A percentile compares a stretch with the other conserved stretches of the same genome.
Evolutionary conservation across 768 basidiomycete species (phyloP).

Genomic region (Grammothele lineata): DNA sequence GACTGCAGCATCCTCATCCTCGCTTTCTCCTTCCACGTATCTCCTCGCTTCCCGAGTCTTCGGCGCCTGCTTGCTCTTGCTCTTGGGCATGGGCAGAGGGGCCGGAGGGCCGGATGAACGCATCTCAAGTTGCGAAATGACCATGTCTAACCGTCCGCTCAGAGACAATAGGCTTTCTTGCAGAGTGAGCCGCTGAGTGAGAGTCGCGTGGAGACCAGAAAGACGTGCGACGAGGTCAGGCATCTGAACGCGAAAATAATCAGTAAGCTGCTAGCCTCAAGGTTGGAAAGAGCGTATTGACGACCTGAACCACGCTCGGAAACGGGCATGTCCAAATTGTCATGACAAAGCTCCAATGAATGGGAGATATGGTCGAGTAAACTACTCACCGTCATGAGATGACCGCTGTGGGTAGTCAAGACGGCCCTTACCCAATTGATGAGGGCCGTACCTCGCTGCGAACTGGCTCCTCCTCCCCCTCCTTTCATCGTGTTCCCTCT

Average conservation of each 20-base stretch:
- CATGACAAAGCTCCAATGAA: no score
- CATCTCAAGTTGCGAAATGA: conserved; percentile 90
- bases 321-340: no score
- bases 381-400: conserved; percentile 93
- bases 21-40: conserved; percentile 82
- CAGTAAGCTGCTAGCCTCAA: neutral
- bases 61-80: conserved; percentile 30
- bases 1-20: conserved; percentile 50
- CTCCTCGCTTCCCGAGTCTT: conserved; percentile 32
- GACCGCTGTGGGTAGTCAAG: conserved; percentile 79
- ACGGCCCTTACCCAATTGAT: conserved; percentile 80
- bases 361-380: no score
- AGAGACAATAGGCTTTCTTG: conserved; percentile 84
- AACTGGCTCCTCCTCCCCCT: conserved; percentile 73
- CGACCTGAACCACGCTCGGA: no score
- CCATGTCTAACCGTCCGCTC: conserved; percentile 88
- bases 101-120: conserved; percentile 70
- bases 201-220: conserved; percentile 75
- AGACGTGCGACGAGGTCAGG: conserved; percentile 88
- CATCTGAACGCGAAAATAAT: conserved; percentile 48
- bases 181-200: conserved; percentile 74
- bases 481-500: conserved; percentile 72
- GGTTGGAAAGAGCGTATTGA: no score
- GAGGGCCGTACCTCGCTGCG: conserved; percentile 66
- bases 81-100: conserved; percentile 37